Base-by-base conservation (phyloP, 768 basidiomycete genomes). In the Phallus indusiatus region DNA sequence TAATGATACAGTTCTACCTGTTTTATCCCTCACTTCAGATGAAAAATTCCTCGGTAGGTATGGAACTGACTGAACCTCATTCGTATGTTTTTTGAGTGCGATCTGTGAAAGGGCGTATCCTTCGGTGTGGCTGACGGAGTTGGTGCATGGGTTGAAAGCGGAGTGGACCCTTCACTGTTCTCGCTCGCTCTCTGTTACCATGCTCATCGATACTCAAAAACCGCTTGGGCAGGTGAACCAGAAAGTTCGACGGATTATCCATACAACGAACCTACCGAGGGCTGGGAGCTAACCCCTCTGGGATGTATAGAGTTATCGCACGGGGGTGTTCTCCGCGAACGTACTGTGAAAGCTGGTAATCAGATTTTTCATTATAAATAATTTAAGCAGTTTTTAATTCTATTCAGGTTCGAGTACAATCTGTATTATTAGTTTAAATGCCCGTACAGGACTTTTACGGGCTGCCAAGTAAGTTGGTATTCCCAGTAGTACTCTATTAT, bases 81-180 rank as follows among this genome's bases (percentile, higher is more conserved):
- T 35, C 36, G 37, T 20, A 21, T 63, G 54, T 61, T 58, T 58
- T 12, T 2, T 42, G 42, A 42, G 4, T 4, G n/a, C n/a, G 42
- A 50, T 54, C 56, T 56, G 65, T 54, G 52, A 54, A 60, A 90
- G 88, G 88, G 88, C 21, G 69, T 90, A 28, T 81, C 87, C 1
- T 76, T 96, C 55, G 92, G 90, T 37, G 81, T 96, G 5, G 90
- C 93, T 42, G 94, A 97, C 65, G 94, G 94, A 18, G 93, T 96
- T 4, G 93, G 93, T 1, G 93, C 94, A 18, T 97, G 94, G 94
- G 79, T 82, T 52, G 81, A 85, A 37, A 80, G 81, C 24, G 88
- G 90, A 16, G 81, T 90, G 55, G 92, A 96, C 71, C 91, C 91
- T 0, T 85, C 91, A 0, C 74, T 94, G 49, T 97, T 94, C 74